Conservation (phyloP, 805 yeast genomes). For the Nakazawaea peltata region DNA sequence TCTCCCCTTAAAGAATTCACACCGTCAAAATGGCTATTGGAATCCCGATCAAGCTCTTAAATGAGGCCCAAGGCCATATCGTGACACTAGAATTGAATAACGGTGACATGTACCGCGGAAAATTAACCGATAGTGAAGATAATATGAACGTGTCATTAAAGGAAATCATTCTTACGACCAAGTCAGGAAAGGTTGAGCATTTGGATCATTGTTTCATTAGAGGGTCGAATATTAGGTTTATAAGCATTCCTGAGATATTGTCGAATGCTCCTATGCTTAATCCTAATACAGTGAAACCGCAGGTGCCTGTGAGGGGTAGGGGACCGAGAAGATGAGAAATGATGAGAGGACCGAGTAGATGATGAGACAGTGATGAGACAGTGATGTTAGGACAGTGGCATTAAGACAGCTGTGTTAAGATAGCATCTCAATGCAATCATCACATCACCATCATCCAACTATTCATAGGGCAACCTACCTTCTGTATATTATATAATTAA, state of each 20-base stretch:
- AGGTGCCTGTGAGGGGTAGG: conserved; percentile 59
- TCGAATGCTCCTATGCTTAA: conserved; percentile 85
- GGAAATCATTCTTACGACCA: conserved; percentile 73
- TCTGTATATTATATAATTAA: too few species aligned
- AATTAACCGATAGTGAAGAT: conserved; percentile 73
- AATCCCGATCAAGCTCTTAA: conserved; percentile 77
- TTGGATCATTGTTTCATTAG: conserved; percentile 83
- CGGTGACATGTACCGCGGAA: conserved; percentile 87
- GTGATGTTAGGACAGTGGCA: too few species aligned
- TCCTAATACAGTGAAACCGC: conserved; percentile 44
- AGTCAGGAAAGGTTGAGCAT: conserved; percentile 67
- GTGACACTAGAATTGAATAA: conserved; percentile 76
- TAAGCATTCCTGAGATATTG: conserved; percentile 83
- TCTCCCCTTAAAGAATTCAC: too few species aligned
- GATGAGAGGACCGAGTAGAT: conserved; percentile 9
- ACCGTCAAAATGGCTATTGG: too few species aligned
- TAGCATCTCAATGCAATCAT: too few species aligned
- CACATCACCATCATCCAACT: too few species aligned
- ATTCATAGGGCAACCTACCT: too few species aligned
- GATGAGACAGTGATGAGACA: too few species aligned
- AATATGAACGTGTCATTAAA: conserved; percentile 86
- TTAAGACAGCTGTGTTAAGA: too few species aligned
- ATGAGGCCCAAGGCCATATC: conserved; percentile 86
- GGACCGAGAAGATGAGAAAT: too few species aligned
- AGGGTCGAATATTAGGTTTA: conserved; percentile 82